These are phyloP conservation scores for Nakazawaea sp. DNA, from an alignment of 805 yeast genomes.

Conservation along the genomic window DNA sequence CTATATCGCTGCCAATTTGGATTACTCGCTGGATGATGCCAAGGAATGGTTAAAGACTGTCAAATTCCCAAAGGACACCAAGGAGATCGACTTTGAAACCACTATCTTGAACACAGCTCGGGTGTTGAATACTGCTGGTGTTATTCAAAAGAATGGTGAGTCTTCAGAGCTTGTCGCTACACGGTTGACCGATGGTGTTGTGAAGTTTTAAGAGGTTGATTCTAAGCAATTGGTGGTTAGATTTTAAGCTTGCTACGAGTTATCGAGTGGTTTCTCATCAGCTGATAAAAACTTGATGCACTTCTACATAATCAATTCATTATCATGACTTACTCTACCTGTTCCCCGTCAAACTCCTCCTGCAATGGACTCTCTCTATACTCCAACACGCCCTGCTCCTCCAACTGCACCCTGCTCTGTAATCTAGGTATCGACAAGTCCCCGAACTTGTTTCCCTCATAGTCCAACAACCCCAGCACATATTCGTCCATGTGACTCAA, in stretches of 20 bases:
- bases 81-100: constrained; percentile 39
- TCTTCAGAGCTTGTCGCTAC: constrained; percentile 10
- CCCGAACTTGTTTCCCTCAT: constrained; percentile 47
- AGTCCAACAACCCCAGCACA: constrained; percentile 48
- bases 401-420: constrained; percentile 30
- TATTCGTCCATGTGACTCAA: constrained; percentile 66
- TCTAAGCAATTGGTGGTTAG: no score
- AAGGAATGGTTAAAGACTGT: constrained; percentile 79
- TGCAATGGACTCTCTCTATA: constrained; percentile 31
- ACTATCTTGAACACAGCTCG: constrained; percentile 50
- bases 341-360: constrained; percentile 24
- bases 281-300: no score
- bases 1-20: constrained; percentile 61
- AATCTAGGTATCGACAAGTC: constrained; percentile 72
- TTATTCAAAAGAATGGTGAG: constrained; percentile 21
- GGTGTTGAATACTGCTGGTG: constrained; percentile 60
- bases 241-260: no score
- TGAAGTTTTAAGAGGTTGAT: constrained; percentile 1
- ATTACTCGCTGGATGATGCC: constrained; percentile 74
- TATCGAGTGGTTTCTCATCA: no score
- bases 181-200: constrained; percentile 4
- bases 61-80: constrained; percentile 43
- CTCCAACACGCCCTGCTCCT: constrained; percentile 32
- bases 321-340: constrained; percentile 12
- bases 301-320: no score